Evolutionary conservation across 2,329 filamentous ascomycete genomes (phyloP), one percentile per base, ranked within the genome.

Genomic region (Calonectria pteridis): DNA sequence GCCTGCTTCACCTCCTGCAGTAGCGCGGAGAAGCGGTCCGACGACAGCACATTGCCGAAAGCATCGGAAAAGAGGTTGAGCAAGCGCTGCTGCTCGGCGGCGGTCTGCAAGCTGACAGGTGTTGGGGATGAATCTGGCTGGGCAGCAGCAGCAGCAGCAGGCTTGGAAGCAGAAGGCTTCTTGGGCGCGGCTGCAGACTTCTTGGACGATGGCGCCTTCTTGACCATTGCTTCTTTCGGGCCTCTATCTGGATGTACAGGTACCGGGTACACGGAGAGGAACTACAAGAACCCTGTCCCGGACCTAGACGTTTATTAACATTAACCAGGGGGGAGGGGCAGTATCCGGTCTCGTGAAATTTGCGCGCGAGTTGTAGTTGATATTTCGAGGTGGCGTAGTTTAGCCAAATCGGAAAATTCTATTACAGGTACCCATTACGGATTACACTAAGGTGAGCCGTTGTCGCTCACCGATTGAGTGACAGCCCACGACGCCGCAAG

Each of bases 1-100:
- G 96, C 94, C 10, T 92, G 89, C 84, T 98, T 99, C 75, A 98
- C 91, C 67, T 93, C 91, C 81, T 98, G 96, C 26, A 98, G 88
- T 4, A 92, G 84, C 1, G 87, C 81, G 35, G 88, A 83, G 63
- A 92, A 87, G n/a, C 80, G 77, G 9, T 85, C 83, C 2, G 87
- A 88, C 11, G 83, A 80, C 64, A 93, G 85, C 9, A 89, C 82
- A 3, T 84, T 83, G 16, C 85, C 81, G 78, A 97, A 94, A 0
- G 94, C 88, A 73, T 90, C 85, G 72, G 89, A 88, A 85, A 97
- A 98, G 75, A 95, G 86, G 78, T 95, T 89, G 59, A 98, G 87
- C 31, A 97, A 87, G 43, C 89, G 86, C 83, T 96, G 94, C 81
- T 95, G 94, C 53, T 81, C 73, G 43, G 77, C 73, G 20, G 76